Evolutionary conservation across 2,329 filamentous ascomycete genomes (phyloP), one percentile per base, ranked within the genome.

Genomic region (Claviceps maximensis): DNA sequence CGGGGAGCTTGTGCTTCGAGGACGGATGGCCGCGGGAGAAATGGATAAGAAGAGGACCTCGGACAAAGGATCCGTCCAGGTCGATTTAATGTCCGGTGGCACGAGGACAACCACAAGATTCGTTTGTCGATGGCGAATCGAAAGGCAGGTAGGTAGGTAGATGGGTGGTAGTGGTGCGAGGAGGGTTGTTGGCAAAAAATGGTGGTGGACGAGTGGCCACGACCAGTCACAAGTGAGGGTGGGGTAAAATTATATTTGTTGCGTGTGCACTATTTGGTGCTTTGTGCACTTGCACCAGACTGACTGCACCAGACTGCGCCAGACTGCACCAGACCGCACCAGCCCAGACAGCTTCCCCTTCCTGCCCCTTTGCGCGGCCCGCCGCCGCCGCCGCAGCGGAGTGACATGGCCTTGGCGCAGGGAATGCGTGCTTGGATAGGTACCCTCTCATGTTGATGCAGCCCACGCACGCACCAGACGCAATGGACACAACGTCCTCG

Each of bases 161-260:
- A 31, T 42, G 55, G 27, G 40, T 36, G 38, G 52, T 51, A 53
- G 49, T 48, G 47, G 31, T 48, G 47, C 19, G 47, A 23, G 48
- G 47, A 23, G 48, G 6, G 48, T 29, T 49, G 42, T 29, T 51
- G 55, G 49, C 45, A 52, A 49, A 52, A 42, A 46, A 45, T 13
- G 33, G 45, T 45, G 47, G 50, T 50, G 53, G 49, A 38, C n/a
- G 19, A 23, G 6, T 15, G n/a, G 38, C 36, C 36, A n/a, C 19
- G 53, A 33, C 53, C 55, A 55, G 55, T 55, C 51, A 53, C 42
- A 52, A 47, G 31, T 46, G 49, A 49, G 47, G 53, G 53, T 50
- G 55, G 53, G 53, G 55, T 51, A 57, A 57, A 57, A 52, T 53
- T 53, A 47, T 52, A 54, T 50, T 48, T 48, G 51, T 42, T 38